Evolutionary conservation across 371 early-diverging fungal genomes (phyloP).

Genomic region (Syncephalis plumigaleata): DNA sequence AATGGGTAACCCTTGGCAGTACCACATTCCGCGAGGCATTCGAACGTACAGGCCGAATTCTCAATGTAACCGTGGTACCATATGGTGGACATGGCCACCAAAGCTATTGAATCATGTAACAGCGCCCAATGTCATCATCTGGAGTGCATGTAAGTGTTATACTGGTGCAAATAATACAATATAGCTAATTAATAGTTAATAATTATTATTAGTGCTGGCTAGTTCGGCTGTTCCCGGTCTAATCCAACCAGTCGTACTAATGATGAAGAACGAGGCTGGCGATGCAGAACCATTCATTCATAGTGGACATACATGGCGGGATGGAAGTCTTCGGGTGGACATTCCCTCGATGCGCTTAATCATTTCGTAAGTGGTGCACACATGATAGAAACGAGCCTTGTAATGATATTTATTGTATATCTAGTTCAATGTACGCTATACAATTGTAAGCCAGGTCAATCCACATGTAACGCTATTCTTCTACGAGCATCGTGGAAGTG

Average conservation of each 20-base stretch:
- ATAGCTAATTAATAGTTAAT: neutral
- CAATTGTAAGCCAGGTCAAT: constrained; percentile 75
- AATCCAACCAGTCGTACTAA: constrained; percentile 62
- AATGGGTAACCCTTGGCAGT: constrained; percentile 64
- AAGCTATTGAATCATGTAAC: constrained; percentile 77
- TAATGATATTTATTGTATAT: constrained; percentile 33
- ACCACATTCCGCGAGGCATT: constrained; percentile 83
- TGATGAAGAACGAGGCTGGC: constrained; percentile 50
- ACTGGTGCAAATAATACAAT: neutral
- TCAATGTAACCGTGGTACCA: constrained; percentile 72
- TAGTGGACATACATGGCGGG: constrained; percentile 64
- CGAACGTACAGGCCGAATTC: constrained; percentile 67
- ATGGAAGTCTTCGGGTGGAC: constrained; percentile 61
- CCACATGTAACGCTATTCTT: constrained; percentile 80
- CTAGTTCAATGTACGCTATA: constrained; percentile 72
- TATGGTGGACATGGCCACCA: constrained; percentile 59
- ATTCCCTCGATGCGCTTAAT: constrained; percentile 4
- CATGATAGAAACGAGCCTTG: neutral
- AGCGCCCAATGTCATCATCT: constrained; percentile 75
- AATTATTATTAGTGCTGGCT: constrained; percentile 29
- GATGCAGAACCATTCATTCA: constrained; percentile 49
- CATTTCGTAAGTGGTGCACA: neutral
- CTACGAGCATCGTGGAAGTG: constrained; percentile 51
- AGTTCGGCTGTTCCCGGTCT: constrained; percentile 57
- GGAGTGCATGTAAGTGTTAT: constrained; percentile 53